Base-by-base conservation (phyloP, 306 rosid species). In the Lupinus albus region DNA sequence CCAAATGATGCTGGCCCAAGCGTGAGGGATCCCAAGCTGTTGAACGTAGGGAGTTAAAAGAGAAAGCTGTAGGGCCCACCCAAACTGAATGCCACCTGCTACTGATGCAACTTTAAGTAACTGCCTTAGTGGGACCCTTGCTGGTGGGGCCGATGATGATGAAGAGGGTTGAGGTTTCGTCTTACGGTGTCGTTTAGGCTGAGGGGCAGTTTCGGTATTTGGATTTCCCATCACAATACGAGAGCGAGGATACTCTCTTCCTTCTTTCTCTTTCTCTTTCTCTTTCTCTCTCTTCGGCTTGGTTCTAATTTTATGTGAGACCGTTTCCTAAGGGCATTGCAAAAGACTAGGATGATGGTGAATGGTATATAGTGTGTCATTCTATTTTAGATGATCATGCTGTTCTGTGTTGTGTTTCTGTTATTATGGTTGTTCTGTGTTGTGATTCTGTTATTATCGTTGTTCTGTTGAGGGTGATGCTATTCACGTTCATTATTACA, bases 1-100 rank as follows among this genome's bases (percentile, higher is more conserved):
- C 99, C 97, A 93, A 64, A 90, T 86, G 52, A 93, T 41, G 70
- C 99, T 88, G 33, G 94, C 85, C 99, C 97, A 90, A 2, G 88
- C 96, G 72, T 93, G 97, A 12, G 97, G 91, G 64, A 93, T 85
- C 11, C 99, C 99, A 10, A 93, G 90, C 85, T 93, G 96, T 76
- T 93, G 99, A 47, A 93, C 91, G 69, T 93, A 93, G 0, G 99
- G 97, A 2, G 94, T 93, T 45, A 90, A 64, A 13, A 93, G 89
- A 45, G 96, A 93, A 4, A 93, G 90, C 85, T 93, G 97, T 47
- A 93, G 30, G 28, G 98, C 98, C 98, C 98, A 93, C 5, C 98
- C 98, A 61, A 93, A 93, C 64, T 93, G 99, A 52, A 93, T 93
- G n/a, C 99, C 99, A 8, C 92, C 76, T 5, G 97, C 96, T 4